Evolutionary conservation across 257 asterid species (phyloP).

Genomic region (Cinchona pubescens): DNA sequence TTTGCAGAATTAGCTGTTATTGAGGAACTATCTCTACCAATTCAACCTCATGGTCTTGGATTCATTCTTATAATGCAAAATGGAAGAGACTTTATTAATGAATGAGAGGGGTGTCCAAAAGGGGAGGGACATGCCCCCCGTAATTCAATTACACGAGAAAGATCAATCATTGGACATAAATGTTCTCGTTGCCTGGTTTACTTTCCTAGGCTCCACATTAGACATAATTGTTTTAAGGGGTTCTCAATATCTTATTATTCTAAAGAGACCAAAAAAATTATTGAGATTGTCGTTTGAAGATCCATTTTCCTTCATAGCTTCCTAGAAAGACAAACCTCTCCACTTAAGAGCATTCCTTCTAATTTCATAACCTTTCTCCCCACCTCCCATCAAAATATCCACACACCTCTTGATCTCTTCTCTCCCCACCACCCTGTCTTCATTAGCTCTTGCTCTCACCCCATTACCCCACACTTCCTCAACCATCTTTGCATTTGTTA

Average conservation of each 20-base stretch:
- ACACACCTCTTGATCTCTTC: slow-evolving; percentile 39
- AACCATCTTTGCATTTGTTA: slow-evolving; percentile 50
- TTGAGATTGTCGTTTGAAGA: slow-evolving; percentile 46
- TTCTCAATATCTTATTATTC: not conserved
- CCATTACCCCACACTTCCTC: slow-evolving; percentile 61
- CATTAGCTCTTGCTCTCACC: slow-evolving; percentile 39
- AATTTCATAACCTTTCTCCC: slow-evolving; percentile 34
- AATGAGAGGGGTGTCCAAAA: too few relatives aligned
- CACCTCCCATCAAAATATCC: slow-evolving; percentile 48
- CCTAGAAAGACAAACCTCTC: slow-evolving; percentile 40
- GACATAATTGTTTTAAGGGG: not conserved
- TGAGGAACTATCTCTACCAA: too few relatives aligned
- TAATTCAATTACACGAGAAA: too few relatives aligned
- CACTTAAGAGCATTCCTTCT: slow-evolving; percentile 37
- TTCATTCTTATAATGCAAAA: too few relatives aligned
- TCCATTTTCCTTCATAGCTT: slow-evolving; percentile 48
- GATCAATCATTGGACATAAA: too few relatives aligned
- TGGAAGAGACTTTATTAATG: too few relatives aligned
- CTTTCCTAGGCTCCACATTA: too few relatives aligned
- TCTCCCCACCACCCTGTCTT: slow-evolving; percentile 31
- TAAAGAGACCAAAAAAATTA: slow-evolving; percentile 24
- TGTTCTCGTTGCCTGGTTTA: too few relatives aligned
- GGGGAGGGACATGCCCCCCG: too few relatives aligned
- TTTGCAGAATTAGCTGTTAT: too few relatives aligned
- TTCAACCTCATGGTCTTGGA: too few relatives aligned